Conservation (phyloP, 441 rosid genomes). For the Dalechampia spathulata region DNA sequence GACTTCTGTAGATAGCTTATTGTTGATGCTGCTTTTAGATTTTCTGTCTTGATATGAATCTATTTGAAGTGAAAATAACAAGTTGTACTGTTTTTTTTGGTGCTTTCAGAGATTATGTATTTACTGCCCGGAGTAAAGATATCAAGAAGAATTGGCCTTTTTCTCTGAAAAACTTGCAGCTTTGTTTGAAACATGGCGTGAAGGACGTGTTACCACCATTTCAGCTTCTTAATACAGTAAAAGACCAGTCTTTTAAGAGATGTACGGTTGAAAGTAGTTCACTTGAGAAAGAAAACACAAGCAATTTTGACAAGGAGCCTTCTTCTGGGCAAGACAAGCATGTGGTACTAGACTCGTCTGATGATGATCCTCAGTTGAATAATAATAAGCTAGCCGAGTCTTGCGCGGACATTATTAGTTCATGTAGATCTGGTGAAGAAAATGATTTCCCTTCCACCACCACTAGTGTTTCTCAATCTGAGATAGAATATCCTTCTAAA, state of each 20-base stretch:
- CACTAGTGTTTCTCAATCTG: slow-evolving; percentile 41
- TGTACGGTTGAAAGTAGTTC: slow-evolving; percentile 30
- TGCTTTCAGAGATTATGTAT: slow-evolving; percentile 87
- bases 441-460: slow-evolving; percentile 56
- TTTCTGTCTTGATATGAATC: not conserved
- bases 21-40: not conserved
- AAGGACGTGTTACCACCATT: slow-evolving; percentile 83
- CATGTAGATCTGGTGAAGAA: slow-evolving; percentile 43
- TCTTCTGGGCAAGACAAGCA: slow-evolving; percentile 21
- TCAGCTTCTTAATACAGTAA: slow-evolving; percentile 39
- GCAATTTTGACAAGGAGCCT: slow-evolving; percentile 25
- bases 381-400: slow-evolving; percentile 20
- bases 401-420: slow-evolving; percentile 30
- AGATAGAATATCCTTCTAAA: slow-evolving; percentile 17
- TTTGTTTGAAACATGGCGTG: slow-evolving; percentile 81
- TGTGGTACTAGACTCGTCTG: slow-evolving; percentile 22
- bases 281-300: slow-evolving; percentile 21
- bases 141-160: slow-evolving; percentile 94
- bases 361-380: slow-evolving; percentile 25
- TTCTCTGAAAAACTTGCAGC: slow-evolving; percentile 59
- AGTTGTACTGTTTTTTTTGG: slow-evolving; percentile 5
- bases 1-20: not conserved
- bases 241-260: slow-evolving; percentile 31
- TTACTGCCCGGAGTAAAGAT: slow-evolving; percentile 56
- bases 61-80: not conserved